A percentile compares a stretch with the other conserved stretches of the same genome.
phyloP scores from a whole-genome alignment of 805 yeast species.

The Cyberlindnera galapagoensis region DNA sequence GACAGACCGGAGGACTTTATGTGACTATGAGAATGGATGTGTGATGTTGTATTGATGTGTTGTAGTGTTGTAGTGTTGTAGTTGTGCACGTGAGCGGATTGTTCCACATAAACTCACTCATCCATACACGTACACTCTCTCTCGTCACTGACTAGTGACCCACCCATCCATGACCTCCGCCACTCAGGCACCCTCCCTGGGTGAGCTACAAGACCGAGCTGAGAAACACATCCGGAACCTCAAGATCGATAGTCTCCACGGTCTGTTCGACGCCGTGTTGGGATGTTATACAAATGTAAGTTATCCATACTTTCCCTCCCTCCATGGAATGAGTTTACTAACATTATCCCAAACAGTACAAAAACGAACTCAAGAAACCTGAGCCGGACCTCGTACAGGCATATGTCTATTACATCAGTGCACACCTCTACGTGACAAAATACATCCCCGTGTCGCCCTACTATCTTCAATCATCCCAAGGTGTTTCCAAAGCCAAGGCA shows the following conservation, averaged over 20 bases:
- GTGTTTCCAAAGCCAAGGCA: not conserved
- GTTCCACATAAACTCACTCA: no score
- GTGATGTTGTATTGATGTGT: not conserved
- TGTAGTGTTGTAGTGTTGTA: no score
- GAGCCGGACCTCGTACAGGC: constrained; percentile 13
- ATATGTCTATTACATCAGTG: constrained; percentile 10
- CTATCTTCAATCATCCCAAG: no score
- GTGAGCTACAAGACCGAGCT: no score
- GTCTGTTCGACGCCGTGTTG: constrained; percentile 6
- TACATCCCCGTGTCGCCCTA: constrained; percentile 7
- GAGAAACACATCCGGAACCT: no score
- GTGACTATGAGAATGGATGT: no score
- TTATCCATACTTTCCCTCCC: not conserved
- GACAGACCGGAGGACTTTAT: constrained; percentile 22
- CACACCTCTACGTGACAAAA: constrained; percentile 3
- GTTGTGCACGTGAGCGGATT: no score
- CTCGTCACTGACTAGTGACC: no score
- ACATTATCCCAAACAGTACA: constrained; percentile 7
- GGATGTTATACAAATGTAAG: constrained; percentile 14
- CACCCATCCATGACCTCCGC: not conserved
- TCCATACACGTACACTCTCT: no score
- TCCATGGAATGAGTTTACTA: constrained; percentile 1
- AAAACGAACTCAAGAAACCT: constrained; percentile 8
- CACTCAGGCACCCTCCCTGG: not conserved
- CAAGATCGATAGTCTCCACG: not conserved